phyloP scores from a whole-genome alignment of 139 green algal species.

The Tetradesmus lagerheimii region DNA sequence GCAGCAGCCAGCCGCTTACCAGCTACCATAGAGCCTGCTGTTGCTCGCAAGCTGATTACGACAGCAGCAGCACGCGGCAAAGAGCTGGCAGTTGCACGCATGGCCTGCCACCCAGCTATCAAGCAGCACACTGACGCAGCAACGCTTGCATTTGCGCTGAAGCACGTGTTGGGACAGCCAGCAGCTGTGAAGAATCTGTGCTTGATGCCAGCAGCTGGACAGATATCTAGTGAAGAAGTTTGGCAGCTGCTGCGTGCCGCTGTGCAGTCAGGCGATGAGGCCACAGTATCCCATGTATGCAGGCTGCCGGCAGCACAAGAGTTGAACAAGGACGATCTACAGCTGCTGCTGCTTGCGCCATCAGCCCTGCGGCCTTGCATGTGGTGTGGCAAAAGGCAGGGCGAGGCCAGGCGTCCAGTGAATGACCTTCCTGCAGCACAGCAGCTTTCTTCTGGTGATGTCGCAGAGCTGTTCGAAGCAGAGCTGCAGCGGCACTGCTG shows the following conservation, averaged over 20 bases:
- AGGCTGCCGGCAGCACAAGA: background rate
- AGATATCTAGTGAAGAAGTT: background rate
- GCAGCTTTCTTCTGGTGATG: background rate
- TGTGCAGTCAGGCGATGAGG: background rate
- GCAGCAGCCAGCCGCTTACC: background rate
- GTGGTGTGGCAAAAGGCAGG: too few species aligned
- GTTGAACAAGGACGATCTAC: background rate
- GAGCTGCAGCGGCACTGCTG: background rate
- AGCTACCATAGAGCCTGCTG: background rate
- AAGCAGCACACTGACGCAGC: background rate
- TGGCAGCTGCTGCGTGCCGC: background rate
- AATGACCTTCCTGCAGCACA: background rate
- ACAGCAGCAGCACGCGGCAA: background rate
- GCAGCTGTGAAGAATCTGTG: background rate
- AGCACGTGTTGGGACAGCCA: background rate
- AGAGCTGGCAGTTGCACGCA: background rate
- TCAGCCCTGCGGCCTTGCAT: background rate
- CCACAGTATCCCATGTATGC: background rate
- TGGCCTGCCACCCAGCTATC: background rate
- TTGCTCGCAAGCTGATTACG: background rate
- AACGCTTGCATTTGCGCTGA: background rate
- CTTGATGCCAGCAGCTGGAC: too few species aligned
- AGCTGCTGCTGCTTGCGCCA: background rate
- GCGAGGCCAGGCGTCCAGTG: background rate
- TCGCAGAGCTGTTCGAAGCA: background rate